Conservation (phyloP, 805 yeast species). For the Spencermartinsiella europaea region DNA sequence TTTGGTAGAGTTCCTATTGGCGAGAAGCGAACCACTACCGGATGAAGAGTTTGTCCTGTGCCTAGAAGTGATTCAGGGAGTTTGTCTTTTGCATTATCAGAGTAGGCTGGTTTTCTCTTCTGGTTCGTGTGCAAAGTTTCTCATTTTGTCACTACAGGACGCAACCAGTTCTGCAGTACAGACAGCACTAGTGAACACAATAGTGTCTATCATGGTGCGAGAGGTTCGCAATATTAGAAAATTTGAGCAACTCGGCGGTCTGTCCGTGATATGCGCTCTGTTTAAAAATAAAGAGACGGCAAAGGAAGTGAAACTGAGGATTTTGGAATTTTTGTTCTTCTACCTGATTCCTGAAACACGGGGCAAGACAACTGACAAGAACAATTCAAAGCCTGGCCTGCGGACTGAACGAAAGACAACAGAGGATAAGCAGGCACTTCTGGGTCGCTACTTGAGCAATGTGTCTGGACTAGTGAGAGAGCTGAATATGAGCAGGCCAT, state of each 20-base stretch:
- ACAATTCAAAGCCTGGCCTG: conserved; percentile 15
- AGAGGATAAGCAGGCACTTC: conserved; percentile 40
- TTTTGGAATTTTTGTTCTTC: conserved; percentile 64
- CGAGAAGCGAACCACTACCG: conserved; percentile 1
- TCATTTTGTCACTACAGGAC: conserved; percentile 28
- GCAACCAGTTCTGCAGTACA: conserved; percentile 26
- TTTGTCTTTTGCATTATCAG: conserved; percentile 52
- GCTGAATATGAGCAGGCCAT: conserved; percentile 42
- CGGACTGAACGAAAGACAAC: conserved; percentile 35
- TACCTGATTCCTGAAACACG: conserved; percentile 58
- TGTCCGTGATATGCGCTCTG: conserved; percentile 45
- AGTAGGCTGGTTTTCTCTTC: conserved; percentile 48
- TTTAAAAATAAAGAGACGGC: conserved; percentile 38
- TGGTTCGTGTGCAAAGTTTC: conserved; percentile 36
- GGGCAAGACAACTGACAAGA: conserved; percentile 16
- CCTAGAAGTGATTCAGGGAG: conserved; percentile 50
- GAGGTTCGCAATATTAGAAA: conserved; percentile 51
- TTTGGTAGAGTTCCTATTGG: conserved; percentile 5
- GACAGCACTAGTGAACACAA: conserved; percentile 43
- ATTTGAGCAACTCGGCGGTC: conserved; percentile 56
- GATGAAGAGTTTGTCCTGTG: conserved; percentile 4
- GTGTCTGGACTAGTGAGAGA: conserved; percentile 45
- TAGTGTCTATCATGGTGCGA: conserved; percentile 55
- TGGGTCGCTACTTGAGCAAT: conserved; percentile 40
- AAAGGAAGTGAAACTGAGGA: conserved; percentile 55